Evolutionary conservation across 345 rosid species (phyloP).

Genomic region (Kandelia obovata): DNA sequence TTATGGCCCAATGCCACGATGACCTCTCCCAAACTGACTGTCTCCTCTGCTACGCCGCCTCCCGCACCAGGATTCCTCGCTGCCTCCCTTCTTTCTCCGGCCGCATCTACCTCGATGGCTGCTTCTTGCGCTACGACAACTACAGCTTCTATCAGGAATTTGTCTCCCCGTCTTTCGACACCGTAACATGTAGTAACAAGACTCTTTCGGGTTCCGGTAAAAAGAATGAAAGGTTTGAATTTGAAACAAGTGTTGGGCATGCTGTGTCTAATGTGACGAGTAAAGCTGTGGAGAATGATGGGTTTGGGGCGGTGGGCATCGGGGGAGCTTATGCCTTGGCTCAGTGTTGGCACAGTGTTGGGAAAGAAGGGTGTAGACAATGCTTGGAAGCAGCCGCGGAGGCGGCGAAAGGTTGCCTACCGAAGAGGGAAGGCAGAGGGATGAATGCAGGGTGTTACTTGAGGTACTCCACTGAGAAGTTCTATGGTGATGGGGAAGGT

Average conservation of each 20-base stretch:
- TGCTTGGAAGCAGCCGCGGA: conserved; percentile 42
- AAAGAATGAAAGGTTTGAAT: neutral
- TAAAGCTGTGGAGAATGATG: conserved; percentile 31
- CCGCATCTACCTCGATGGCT: conserved; percentile 57
- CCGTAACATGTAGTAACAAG: conserved; percentile 29
- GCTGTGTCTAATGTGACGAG: conserved; percentile 33
- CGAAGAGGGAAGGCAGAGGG: conserved; percentile 47
- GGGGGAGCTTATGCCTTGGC: conserved; percentile 41
- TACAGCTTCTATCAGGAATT: conserved; percentile 48
- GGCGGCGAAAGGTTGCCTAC: conserved; percentile 29
- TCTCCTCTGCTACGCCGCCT: conserved; percentile 52
- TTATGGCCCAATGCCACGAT: conserved; percentile 50
- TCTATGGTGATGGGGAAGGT: conserved; percentile 19
- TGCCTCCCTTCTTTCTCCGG: conserved; percentile 51
- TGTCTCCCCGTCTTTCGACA: conserved; percentile 29
- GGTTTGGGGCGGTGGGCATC: conserved; percentile 30
- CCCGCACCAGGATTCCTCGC: conserved; percentile 52
- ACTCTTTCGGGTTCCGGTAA: neutral
- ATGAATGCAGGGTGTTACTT: conserved; percentile 44
- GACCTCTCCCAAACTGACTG: conserved; percentile 64
- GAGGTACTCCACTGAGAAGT: conserved; percentile 40
- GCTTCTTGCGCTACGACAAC: conserved; percentile 57
- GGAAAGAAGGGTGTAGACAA: conserved; percentile 31
- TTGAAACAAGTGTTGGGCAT: conserved; percentile 15
- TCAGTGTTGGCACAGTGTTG: conserved; percentile 51